Base-by-base conservation (phyloP, 768 basidiomycete species). In the Hericium rajendrae region DNA sequence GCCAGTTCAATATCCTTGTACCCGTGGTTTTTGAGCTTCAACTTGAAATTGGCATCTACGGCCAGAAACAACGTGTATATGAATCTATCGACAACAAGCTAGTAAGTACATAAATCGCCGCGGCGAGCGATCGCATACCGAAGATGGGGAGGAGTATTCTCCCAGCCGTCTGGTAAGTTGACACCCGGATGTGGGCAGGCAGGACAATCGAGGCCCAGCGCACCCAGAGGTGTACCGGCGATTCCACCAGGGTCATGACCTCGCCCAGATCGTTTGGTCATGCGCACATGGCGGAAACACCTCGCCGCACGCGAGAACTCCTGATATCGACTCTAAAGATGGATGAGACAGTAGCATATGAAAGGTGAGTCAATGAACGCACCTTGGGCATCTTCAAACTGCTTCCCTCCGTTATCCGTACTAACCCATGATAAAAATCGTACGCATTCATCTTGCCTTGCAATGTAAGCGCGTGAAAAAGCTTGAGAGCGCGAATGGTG, bases 171-270 rank as follows among this genome's bases (percentile, higher is more conserved):
- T 1, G 55, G 55, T 13, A 59, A 20, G 24, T 59, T 59, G 4
- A 12, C 20, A 11, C 38, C 55, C 13, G 55, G 55, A 15, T 59
- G 55, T n/a, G 59, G 59, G 37, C 59, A 59, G 13, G 38, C 28
- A 12, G 55, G 55, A 50, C 59, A 56, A 16, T 59, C 55, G 9
- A 59, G 40, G 22, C 15, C 55, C 4, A 56, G 26, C 20, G 46
- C 57, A 26, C 57, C 57, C 38, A 48, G 28, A 3, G 24, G 10
- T 16, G 57, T 59, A 6, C 46, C 57, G 8, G 10, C 10, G 2
- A 50, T 37, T n/a, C 57, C 53, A 13, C 46, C 26, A 48, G 57
- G 57, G 50, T 59, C 57, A 37, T 59, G 52, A 15, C 26, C 48
- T 10, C 48, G 37, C 4, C 57, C 57, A 26, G 57, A 24, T 5